Conservation (phyloP, 306 rosid species). For the Sphenostylis stenocarpa region DNA sequence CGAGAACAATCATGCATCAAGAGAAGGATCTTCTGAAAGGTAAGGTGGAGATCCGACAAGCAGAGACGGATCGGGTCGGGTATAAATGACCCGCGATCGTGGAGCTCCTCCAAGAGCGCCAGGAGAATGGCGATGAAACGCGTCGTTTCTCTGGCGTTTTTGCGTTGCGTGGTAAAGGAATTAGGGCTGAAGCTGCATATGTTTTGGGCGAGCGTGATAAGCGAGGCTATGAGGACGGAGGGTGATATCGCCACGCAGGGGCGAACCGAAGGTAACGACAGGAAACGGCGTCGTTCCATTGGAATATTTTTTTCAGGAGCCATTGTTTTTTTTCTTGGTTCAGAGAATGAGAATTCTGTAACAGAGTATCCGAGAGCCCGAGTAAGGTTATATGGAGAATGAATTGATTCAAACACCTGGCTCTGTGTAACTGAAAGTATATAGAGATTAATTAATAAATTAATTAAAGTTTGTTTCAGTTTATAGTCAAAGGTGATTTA, state of each 20-base stretch:
- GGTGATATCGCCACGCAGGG: constrained; percentile 50
- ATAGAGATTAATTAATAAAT: too few relatives aligned
- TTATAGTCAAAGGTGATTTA: too few relatives aligned
- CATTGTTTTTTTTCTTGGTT: constrained; percentile 30
- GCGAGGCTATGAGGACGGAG: constrained; percentile 45
- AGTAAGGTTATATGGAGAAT: background rate
- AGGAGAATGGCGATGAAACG: constrained; percentile 52
- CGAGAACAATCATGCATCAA: constrained; percentile 59
- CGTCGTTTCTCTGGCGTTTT: constrained; percentile 46
- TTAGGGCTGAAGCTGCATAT: constrained; percentile 42
- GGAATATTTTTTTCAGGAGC: background rate
- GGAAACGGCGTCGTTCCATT: constrained; percentile 44
- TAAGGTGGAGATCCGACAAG: constrained; percentile 61
- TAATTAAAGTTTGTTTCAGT: too few relatives aligned
- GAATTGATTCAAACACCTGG: background rate
- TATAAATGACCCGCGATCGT: background rate
- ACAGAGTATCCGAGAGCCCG: too few relatives aligned
- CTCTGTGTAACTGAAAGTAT: too few relatives aligned
- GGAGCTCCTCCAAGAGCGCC: constrained; percentile 54
- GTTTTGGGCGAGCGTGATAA: constrained; percentile 41
- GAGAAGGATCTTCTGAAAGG: constrained; percentile 56
- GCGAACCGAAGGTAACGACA: constrained; percentile 56
- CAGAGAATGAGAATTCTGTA: background rate
- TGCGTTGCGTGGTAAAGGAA: constrained; percentile 43
- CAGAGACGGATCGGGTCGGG: constrained; percentile 31